A percentile compares a stretch with the other conserved stretches of the same genome.
These are phyloP conservation scores for Persicaria tinctoria DNA, from an alignment of 148 eudicot species.

Conservation along the genomic window DNA sequence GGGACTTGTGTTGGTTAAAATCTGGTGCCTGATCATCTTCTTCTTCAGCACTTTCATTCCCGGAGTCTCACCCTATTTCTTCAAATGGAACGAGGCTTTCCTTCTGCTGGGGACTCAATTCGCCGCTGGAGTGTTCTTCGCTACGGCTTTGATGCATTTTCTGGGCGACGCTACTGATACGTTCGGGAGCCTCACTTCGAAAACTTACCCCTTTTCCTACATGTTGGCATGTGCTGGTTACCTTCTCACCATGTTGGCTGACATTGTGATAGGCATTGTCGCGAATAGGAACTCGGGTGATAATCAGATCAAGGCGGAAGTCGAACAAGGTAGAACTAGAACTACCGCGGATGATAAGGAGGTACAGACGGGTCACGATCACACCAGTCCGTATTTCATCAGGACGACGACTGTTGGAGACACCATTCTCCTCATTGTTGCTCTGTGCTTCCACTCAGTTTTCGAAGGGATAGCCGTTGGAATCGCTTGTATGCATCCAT, in stretches of 20 bases:
- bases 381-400: slow-evolving; percentile 24
- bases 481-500: slow-evolving; percentile 41
- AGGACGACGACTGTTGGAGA: slow-evolving; percentile 47
- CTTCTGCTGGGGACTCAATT: slow-evolving; percentile 69
- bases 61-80: slow-evolving; percentile 72
- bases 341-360: background rate
- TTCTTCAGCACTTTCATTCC: slow-evolving; percentile 51
- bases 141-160: slow-evolving; percentile 14
- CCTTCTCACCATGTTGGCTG: slow-evolving; percentile 64
- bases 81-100: slow-evolving; percentile 55
- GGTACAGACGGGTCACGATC: background rate
- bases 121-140: slow-evolving; percentile 45
- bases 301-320: slow-evolving; percentile 4
- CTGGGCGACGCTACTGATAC: slow-evolving; percentile 22
- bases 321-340: background rate
- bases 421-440: slow-evolving; percentile 57
- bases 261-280: slow-evolving; percentile 29
- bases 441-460: slow-evolving; percentile 70
- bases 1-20: slow-evolving; percentile 48
- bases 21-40: slow-evolving; percentile 56
- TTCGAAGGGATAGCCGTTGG: slow-evolving; percentile 91
- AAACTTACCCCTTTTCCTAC: slow-evolving; percentile 54
- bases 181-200: slow-evolving; percentile 33
- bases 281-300: slow-evolving; percentile 17
- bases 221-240: slow-evolving; percentile 66